Evolutionary conservation across 2,329 filamentous ascomycete genomes (phyloP).

Genomic region (Penicillium oxalicum): DNA sequence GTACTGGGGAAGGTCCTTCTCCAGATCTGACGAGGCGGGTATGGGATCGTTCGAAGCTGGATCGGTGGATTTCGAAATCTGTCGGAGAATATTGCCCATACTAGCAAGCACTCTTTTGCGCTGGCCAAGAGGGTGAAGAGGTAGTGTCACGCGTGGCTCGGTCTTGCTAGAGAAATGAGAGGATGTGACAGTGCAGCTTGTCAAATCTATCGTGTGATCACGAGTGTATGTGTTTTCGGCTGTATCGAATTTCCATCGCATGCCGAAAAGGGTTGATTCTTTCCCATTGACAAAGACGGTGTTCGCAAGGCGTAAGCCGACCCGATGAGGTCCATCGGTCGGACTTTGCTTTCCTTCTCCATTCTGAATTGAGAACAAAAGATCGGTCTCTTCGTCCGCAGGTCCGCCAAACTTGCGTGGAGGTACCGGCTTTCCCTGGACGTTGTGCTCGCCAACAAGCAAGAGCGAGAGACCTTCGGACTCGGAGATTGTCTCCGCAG

Average conservation of each 20-base stretch:
- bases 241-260: slow-evolving; percentile 27
- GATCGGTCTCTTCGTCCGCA: slow-evolving; percentile 27
- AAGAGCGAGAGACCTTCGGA: slow-evolving; percentile 34
- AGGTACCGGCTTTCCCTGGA: slow-evolving; percentile 27
- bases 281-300: slow-evolving; percentile 40
- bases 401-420: slow-evolving; percentile 26
- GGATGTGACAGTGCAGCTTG: slow-evolving; percentile 27
- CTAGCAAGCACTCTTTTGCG: slow-evolving; percentile 35
- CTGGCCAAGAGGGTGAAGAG: slow-evolving; percentile 33
- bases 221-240: slow-evolving; percentile 18
- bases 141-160: slow-evolving; percentile 23
- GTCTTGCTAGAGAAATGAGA: slow-evolving; percentile 9
- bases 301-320: slow-evolving; percentile 38
- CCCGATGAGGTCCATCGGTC: slow-evolving; percentile 20
- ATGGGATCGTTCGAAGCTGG: slow-evolving; percentile 25
- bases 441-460: slow-evolving; percentile 18
- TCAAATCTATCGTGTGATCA: slow-evolving; percentile 26
- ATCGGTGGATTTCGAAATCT: slow-evolving; percentile 32
- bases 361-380: slow-evolving; percentile 25
- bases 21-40: slow-evolving; percentile 38
- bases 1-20: slow-evolving; percentile 38
- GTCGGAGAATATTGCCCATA: slow-evolving; percentile 41
- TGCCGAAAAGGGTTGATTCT: slow-evolving; percentile 36
- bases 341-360: not conserved
- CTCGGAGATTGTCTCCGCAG: slow-evolving; percentile 9